Evolutionary conservation across 768 basidiomycete species (phyloP), one percentile per base, ranked within the genome.

Genomic region (Termitomyces sp.): DNA sequence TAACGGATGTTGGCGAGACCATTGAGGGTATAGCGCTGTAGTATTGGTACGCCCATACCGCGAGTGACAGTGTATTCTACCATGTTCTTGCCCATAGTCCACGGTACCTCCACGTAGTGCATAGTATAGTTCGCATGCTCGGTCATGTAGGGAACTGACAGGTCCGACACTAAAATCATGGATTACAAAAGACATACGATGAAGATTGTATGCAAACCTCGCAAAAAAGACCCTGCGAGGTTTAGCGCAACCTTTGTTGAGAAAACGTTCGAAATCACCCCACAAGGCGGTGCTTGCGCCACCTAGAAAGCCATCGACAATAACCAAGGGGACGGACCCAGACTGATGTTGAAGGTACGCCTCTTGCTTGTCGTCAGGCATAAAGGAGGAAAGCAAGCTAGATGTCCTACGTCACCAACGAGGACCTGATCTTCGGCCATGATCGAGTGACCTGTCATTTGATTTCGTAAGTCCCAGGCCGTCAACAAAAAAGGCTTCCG

Each of bases 291-390:
- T 62, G 20, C 73, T 73, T 10, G 69, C 64, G 42, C 69, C 64
- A 44, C 76, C 72, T 8, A 80, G 70, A 60, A 82, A 82, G 35
- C 80, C 79, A 59, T 80, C 73, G 6, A 80, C 81, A 28, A 53
- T 53, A 3, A 53, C 12, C 26, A 53, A 10, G 50, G 50, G 51
- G 6, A 40, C 38, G n/a, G 51, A 26, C 4, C 7, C 6, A 26
- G 24, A 13, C 7, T 24, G 24, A 16, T 24, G 26, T 16, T 7
- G 33, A 12, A 26, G 12, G 18, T n/a, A 13, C 20, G 3, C 18
- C 26, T 12, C 24, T n/a, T 30, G 36, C 36, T 53, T 32, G 80
- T 71, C 24, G 81, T 74, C 9, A 81, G 66, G 24, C 56, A 53
- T 28, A 24, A 32, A 30, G 24, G 42, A 54, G 24, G 22, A 45